Percentiles rank a stretch among this genome's conserved stretches.
phyloP scores from a whole-genome alignment of 805 yeast genomes.

The Teunomyces panamensis region DNA sequence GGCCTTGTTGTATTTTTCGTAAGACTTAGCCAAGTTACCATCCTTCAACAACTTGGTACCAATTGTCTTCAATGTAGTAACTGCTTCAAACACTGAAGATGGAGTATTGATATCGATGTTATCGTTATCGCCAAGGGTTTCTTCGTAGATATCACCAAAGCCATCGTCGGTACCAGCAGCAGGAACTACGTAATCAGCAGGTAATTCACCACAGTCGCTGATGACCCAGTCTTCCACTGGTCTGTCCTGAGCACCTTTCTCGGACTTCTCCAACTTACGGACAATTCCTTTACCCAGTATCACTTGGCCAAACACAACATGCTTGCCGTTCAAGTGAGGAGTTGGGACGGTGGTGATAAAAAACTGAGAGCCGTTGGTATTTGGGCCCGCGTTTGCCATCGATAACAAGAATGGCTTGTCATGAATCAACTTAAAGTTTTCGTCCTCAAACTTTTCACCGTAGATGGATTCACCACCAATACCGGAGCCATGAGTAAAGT shows the following conservation, averaged over 20 bases:
- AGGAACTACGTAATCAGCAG: conserved; percentile 53
- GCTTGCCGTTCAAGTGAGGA: conserved; percentile 93
- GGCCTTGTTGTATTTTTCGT: conserved; percentile 71
- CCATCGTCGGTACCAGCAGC: conserved; percentile 62
- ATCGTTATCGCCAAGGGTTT: conserved; percentile 69
- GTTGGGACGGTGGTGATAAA: conserved; percentile 91
- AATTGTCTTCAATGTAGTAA: conserved; percentile 62
- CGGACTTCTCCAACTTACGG: conserved; percentile 69
- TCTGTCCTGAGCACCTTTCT: conserved; percentile 63
- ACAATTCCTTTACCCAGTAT: conserved; percentile 76
- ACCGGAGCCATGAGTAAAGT: conserved; percentile 47
- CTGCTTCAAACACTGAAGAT: conserved; percentile 66
- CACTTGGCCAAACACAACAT: conserved; percentile 93
- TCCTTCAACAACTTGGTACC: conserved; percentile 76
- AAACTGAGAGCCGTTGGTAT: conserved; percentile 94
- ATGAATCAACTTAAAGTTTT: conserved; percentile 73
- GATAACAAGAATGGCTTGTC: conserved; percentile 84
- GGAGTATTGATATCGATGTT: conserved; percentile 56
- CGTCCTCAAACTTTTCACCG: conserved; percentile 75
- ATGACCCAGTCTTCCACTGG: conserved; percentile 73
- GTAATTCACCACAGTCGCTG: conserved; percentile 74
- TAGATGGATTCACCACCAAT: conserved; percentile 45
- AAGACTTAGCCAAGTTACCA: conserved; percentile 55
- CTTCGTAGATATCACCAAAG: conserved; percentile 83
- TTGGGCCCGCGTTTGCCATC: conserved; percentile 97